A percentile compares a stretch with the other conserved stretches of the same genome.
Evolutionary conservation across 2,329 filamentous ascomycete genomes (phyloP).

Genomic region (Triangularia setosa): DNA sequence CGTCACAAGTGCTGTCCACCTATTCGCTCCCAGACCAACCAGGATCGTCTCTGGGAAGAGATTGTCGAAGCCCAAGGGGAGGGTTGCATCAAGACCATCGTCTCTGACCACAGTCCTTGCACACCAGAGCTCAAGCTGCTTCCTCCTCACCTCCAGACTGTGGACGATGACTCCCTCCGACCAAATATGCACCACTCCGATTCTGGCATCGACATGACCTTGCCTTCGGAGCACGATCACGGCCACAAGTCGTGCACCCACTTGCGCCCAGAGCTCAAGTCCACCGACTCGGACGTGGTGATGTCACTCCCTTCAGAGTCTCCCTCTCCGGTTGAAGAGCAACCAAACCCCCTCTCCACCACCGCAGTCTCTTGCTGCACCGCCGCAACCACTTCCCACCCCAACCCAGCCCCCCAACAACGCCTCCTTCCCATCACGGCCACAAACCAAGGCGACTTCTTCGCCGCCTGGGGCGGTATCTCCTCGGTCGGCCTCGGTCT

Average conservation of each 20-base stretch:
- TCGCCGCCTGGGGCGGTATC: constrained; percentile 94
- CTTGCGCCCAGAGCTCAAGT: not conserved
- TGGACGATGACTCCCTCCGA: constrained; percentile 7
- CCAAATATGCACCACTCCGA: constrained; percentile 46
- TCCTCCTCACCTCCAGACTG: constrained; percentile 57
- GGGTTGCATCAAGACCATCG: constrained; percentile 84
- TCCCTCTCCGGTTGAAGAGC: not conserved
- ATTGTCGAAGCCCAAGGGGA: constrained; percentile 62
- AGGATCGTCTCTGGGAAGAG: constrained; percentile 84
- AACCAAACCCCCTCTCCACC: not conserved
- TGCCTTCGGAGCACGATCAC: constrained; percentile 25
- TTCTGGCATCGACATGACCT: constrained; percentile 49
- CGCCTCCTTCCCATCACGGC: constrained; percentile 23
- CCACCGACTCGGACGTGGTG: not conserved
- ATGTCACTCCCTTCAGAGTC: not conserved
- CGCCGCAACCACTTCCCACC: constrained; percentile 22
- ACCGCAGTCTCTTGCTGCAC: constrained; percentile 2
- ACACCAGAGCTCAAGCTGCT: constrained; percentile 91
- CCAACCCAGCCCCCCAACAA: constrained; percentile 15
- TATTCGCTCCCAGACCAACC: constrained; percentile 76
- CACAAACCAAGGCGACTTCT: constrained; percentile 70
- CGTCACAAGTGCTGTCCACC: constrained; percentile 94
- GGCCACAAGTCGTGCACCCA: not conserved
- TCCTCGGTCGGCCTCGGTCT: constrained; percentile 89
- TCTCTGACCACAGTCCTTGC: constrained; percentile 94